Evolutionary conservation across 495 filamentous ascomycete genomes (phyloP), one percentile per base, ranked within the genome.

Genomic region (Hypoxylon lenormandii): DNA sequence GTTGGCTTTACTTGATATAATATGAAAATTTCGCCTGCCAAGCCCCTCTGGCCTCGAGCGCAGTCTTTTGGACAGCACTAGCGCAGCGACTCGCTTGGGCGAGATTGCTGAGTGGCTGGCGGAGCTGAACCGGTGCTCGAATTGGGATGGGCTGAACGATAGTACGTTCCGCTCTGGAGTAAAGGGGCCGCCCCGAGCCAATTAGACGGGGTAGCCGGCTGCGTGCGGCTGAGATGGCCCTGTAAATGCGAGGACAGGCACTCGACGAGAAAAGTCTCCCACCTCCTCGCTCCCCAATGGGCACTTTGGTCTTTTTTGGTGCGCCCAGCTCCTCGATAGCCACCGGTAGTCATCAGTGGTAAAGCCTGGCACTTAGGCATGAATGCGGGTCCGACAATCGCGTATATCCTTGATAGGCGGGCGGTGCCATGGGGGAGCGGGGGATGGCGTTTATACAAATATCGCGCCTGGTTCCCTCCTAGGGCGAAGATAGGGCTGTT

Each of bases 211-310:
- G 7, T 2, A 6, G 8, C 1, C 13, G 10, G 33, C 60, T 53
- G 43, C 52, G 52, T 71, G 68, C 68, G 68, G 68, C 68, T 71
- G 68, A 71, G 63, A 66, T 40, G 52, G 5, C 49, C 57, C 45
- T 66, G 49, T 33, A 66, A 45, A 43, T 58, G 60, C 61, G 47
- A 62, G 45, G 46, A 58, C 55, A 55, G 30, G 54, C 59, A 40
- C 42, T 13, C 21, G 5, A 36, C 16, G 36, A 37, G 42, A 33
- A 30, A 5, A 30, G n/a, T n/a, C 28, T n/a, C 12, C 30, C 13
- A 22, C 47, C 26, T 61, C 22, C 26, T 52, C 43, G 16, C 37
- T 43, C 4, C 1, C n/a, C 5, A 28, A 48, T 48, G 40, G 37
- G 21, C n/a, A 18, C 12, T n/a, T 54, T 33, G 15, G 18, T 33